phyloP scores from a whole-genome alignment of 2,329 filamentous ascomycete species.

The Nemania serpens region DNA sequence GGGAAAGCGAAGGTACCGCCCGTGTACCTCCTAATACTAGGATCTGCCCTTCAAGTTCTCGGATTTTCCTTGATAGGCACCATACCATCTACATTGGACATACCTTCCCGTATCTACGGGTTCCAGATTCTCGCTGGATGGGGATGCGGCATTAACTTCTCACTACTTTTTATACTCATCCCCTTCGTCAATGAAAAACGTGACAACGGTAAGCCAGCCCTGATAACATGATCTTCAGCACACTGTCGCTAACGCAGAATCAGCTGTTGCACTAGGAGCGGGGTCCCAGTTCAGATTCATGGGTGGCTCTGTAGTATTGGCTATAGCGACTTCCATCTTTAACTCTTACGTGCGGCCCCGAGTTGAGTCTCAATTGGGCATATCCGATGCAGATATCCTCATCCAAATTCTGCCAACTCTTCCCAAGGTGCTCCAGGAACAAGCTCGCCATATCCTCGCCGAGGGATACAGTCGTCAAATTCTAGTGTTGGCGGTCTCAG shows the following conservation, averaged over 20 bases:
- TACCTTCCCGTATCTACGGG: conserved; percentile 22
- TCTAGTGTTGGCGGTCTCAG: conserved; percentile 28
- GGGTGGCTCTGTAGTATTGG: conserved; percentile 27
- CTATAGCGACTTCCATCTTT: conserved; percentile 32
- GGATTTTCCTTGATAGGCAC: conserved; percentile 26
- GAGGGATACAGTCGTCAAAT: conserved; percentile 31
- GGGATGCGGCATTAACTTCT: conserved; percentile 27
- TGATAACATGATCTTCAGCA: not conserved
- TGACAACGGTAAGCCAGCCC: conserved; percentile 26
- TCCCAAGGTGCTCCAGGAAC: conserved; percentile 17
- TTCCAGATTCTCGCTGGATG: conserved; percentile 24
- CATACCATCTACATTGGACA: conserved; percentile 8
- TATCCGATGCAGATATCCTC: conserved; percentile 11
- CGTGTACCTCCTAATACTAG: conserved; percentile 20
- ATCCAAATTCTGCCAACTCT: conserved; percentile 8
- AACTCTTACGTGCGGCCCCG: conserved; percentile 16
- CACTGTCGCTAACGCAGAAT: not conserved
- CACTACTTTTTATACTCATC: conserved; percentile 25
- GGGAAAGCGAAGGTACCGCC: conserved; percentile 20
- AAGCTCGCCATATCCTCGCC: conserved; percentile 16
- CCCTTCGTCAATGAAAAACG: conserved; percentile 23
- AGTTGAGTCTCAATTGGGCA: conserved; percentile 14
- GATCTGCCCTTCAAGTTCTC: conserved; percentile 22
- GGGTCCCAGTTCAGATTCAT: conserved; percentile 33
- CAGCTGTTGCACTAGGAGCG: conserved; percentile 32